Conservation (phyloP, 2,329 filamentous ascomycete genomes). For the Periconia sp. region DNA sequence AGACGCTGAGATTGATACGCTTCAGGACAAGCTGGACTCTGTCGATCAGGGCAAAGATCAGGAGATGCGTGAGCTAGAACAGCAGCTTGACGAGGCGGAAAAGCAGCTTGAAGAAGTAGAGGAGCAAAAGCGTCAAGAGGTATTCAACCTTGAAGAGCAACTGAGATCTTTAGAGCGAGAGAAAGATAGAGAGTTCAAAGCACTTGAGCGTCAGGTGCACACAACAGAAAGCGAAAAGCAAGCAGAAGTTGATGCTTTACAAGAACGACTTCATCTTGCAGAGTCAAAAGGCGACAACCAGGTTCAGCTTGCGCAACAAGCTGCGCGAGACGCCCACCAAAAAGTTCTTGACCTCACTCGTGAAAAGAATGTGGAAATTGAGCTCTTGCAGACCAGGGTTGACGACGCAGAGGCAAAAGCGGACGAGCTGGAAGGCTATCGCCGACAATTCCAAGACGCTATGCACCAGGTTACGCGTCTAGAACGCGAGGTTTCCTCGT, state of each 20-base stretch:
- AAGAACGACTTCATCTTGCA: slow-evolving; percentile 47
- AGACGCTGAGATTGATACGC: slow-evolving; percentile 50
- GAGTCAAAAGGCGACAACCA: slow-evolving; percentile 50
- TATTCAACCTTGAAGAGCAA: slow-evolving; percentile 38
- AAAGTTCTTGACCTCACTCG: slow-evolving; percentile 44
- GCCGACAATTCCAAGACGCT: slow-evolving; percentile 40
- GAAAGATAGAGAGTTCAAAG: slow-evolving; percentile 45
- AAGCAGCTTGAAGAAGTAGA: slow-evolving; percentile 32
- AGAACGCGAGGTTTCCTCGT: slow-evolving; percentile 32
- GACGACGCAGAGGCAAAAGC: slow-evolving; percentile 23
- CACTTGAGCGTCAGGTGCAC: slow-evolving; percentile 42
- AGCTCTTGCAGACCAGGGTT: slow-evolving; percentile 42
- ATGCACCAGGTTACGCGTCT: slow-evolving; percentile 42
- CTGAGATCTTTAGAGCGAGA: slow-evolving; percentile 40
- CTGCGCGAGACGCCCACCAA: slow-evolving; percentile 46
- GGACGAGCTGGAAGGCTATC: slow-evolving; percentile 34
- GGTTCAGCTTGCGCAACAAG: slow-evolving; percentile 48
- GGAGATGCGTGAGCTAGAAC: slow-evolving; percentile 57
- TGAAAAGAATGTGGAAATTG: slow-evolving; percentile 47
- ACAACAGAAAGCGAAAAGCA: slow-evolving; percentile 40
- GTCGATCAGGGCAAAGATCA: slow-evolving; percentile 49
- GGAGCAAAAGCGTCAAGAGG: slow-evolving; percentile 35
- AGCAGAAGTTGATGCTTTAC: slow-evolving; percentile 49
- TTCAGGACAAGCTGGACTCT: slow-evolving; percentile 50
- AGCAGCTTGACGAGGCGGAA: slow-evolving; percentile 45